Percentiles rank a stretch among this genome's conserved stretches.
phyloP scores from a whole-genome alignment of 2,329 filamentous ascomycete species.

The Pleochaeta shiraiana region DNA sequence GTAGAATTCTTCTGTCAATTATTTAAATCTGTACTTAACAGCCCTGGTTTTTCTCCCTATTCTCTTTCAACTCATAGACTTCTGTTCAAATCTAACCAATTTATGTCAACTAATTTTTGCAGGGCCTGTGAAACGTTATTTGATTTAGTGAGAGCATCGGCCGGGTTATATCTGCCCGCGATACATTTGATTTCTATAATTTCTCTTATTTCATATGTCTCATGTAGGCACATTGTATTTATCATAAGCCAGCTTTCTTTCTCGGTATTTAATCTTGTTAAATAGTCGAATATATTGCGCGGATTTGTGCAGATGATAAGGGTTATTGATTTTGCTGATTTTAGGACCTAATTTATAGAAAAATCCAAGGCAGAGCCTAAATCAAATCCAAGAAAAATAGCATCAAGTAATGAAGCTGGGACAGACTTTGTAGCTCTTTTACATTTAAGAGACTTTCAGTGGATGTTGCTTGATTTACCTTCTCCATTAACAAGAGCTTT shows the following conservation, averaged over 20 bases:
- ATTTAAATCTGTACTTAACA: no score
- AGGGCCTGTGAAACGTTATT: not conserved
- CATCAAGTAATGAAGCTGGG: not conserved
- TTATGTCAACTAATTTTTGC: not conserved
- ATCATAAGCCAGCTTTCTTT: not conserved
- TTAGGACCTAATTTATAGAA: not conserved
- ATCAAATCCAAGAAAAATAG: not conserved
- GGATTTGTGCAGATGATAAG: not conserved
- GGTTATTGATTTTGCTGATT: not conserved
- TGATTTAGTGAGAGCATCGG: not conserved
- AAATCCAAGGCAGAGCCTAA: not conserved
- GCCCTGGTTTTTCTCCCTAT: not conserved
- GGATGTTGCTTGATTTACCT: not conserved
- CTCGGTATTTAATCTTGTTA: not conserved
- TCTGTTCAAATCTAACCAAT: not conserved
- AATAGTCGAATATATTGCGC: not conserved
- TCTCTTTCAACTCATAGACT: not conserved
- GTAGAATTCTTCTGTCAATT: no score
- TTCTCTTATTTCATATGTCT: not conserved
- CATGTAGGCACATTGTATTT: not conserved
- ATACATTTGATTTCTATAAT: not conserved
- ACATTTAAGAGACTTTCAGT: not conserved
- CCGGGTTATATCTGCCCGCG: not conserved
- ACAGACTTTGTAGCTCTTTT: not conserved
- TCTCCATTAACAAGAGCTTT: not conserved